Conservation (phyloP, 2,329 filamentous ascomycete species). For the Pyrenochaeta sp. region DNA sequence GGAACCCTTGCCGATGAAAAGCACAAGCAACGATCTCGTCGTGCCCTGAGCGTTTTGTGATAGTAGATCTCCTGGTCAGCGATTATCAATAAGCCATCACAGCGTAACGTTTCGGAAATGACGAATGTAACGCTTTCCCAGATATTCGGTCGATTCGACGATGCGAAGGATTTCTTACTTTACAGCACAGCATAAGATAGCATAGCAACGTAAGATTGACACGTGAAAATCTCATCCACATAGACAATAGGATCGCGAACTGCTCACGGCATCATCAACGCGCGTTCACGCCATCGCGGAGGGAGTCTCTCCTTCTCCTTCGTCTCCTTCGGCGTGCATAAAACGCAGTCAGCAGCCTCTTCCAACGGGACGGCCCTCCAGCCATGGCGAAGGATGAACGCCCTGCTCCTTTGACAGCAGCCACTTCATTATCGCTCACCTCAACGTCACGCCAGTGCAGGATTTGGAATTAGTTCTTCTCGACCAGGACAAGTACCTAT, state of each 20-base stretch:
- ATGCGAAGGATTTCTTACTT: not conserved
- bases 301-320: not conserved
- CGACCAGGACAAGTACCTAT: constrained; percentile 23
- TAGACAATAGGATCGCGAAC: not conserved
- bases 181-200: not conserved
- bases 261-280: not conserved
- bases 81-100: constrained; percentile 10
- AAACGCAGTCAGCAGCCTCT: constrained; percentile 35
- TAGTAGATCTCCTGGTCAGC: constrained; percentile 14
- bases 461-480: constrained; percentile 27
- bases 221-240: constrained; percentile 1
- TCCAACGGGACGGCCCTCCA: constrained; percentile 38
- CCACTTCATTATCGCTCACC: constrained; percentile 19
- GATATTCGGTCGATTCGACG: constrained; percentile 1
- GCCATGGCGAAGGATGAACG: constrained; percentile 19
- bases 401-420: constrained; percentile 12
- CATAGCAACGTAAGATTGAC: constrained; percentile 8
- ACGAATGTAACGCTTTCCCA: constrained; percentile 17
- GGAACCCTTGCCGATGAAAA: constrained; percentile 19
- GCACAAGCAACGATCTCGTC: constrained; percentile 16
- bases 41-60: constrained; percentile 24
- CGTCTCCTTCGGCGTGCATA: constrained; percentile 19
- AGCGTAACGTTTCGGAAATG: constrained; percentile 13
- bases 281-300: constrained; percentile 1
- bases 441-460: constrained; percentile 18